phyloP scores from a whole-genome alignment of 2,329 filamentous ascomycete species.

The Cucurbitaria berberidis region DNA sequence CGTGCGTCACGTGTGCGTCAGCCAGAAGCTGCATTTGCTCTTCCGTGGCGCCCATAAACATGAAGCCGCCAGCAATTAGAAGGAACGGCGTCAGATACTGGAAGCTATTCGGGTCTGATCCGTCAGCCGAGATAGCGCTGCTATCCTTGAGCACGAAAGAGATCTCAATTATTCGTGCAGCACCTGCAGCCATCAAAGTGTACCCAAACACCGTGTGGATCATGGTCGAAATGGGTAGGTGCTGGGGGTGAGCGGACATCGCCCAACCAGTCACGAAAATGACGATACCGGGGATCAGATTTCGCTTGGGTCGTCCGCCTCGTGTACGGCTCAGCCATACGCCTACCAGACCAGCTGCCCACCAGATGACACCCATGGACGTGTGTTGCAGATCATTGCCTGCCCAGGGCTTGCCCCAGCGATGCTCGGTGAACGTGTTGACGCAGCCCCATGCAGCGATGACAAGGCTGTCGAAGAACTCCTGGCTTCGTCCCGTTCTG shows the following conservation, averaged over 20 bases:
- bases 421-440: conserved; percentile 97
- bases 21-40: conserved; percentile 88
- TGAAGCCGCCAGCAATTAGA: conserved; percentile 87
- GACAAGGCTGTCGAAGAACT: conserved; percentile 92
- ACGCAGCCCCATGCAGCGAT: conserved; percentile 96
- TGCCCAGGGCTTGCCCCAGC: conserved; percentile 89
- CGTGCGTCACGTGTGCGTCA: conserved; percentile 78
- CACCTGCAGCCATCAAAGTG: conserved; percentile 87
- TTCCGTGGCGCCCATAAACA: conserved; percentile 97
- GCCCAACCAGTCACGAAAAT: conserved; percentile 92
- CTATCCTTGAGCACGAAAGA: conserved; percentile 82
- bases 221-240: conserved; percentile 81
- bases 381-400: conserved; percentile 97
- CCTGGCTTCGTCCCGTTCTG: conserved; percentile 83
- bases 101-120: conserved; percentile 73
- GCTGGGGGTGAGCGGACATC: conserved; percentile 91
- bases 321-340: conserved; percentile 89
- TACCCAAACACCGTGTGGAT: conserved; percentile 92
- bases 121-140: conserved; percentile 68
- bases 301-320: conserved; percentile 85
- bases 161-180: conserved; percentile 87
- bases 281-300: conserved; percentile 90
- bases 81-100: conserved; percentile 76
- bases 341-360: conserved; percentile 88
- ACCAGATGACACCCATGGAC: conserved; percentile 99